Base-by-base conservation (phyloP, 371 early-diverging fungal genomes). In the Mucor sp. region DNA sequence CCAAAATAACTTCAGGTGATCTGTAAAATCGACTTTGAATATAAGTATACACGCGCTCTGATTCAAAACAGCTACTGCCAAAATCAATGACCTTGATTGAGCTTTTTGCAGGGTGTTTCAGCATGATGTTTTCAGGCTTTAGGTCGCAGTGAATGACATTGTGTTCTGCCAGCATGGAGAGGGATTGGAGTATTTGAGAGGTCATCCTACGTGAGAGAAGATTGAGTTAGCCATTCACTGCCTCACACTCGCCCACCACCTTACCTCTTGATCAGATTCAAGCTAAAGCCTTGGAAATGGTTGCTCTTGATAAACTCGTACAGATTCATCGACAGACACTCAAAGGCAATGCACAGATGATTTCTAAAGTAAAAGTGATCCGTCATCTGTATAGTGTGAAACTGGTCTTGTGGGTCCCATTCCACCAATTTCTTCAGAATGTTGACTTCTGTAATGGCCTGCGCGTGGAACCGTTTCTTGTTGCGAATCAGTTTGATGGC, bases 11-110 rank as follows among this genome's bases (percentile, higher is more conserved):
- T 76, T 98, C 98, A 8, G 98, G 98, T n/a, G 95, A 93, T 32
- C 99, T 90, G 76, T 98, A 99, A 83, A 97, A 99, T 48, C 99
- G 90, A 69, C 90, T 89, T 82, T 98, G 99, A 60, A 98, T 96
- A 78, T 98, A 98, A 1, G 97, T 97, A 77, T 95, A 94, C 21
- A 94, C 90, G 74, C 75, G 71, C 61, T 94, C 92, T 47, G 82
- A 77, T 68, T 90, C 91, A 41, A 87, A 86, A 59, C 94, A 94
- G 62, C 91, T 89, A 68, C 91, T 91, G 11, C 97, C 96, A 83
- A 97, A 95, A 75, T 97, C 97, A 74, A 97, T 96, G 15, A 97
- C 95, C 74, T 97, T 96, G 69, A 97, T 88, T 12, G 71, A 65
- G 64, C 80, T 80, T 56, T 77, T 85, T 62, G 78, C 70, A 58